Evolutionary conservation across 306 rosid genomes (phyloP).

Genomic region (Quercus cerris): DNA sequence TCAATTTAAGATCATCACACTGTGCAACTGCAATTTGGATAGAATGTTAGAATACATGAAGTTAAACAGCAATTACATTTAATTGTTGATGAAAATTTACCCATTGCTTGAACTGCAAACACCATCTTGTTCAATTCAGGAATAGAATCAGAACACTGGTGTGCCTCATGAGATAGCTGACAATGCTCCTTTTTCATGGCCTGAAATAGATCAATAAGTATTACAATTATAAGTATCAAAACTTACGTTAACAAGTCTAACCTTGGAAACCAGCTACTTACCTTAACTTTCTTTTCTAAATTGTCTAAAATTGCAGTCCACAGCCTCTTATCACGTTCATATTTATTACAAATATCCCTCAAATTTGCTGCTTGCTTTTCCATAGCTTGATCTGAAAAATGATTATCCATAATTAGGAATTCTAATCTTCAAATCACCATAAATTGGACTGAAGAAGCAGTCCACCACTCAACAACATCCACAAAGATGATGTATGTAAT

Average conservation of each 20-base stretch:
- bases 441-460: not conserved
- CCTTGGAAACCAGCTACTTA: not conserved
- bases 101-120: conserved; percentile 26
- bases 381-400: conserved; percentile 13
- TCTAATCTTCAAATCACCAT: not conserved
- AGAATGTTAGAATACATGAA: not conserved
- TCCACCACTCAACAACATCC: not conserved
- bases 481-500: not conserved
- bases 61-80: not conserved
- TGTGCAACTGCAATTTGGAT: conserved; percentile 11
- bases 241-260: not conserved
- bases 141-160: conserved; percentile 13
- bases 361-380: conserved; percentile 11
- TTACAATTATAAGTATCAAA: conserved; percentile 1
- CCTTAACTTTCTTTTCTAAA: conserved; percentile 13
- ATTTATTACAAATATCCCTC: not conserved
- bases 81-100: conserved; percentile 5
- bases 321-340: conserved; percentile 15
- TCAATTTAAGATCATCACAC: conserved; percentile 18
- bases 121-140: conserved; percentile 27
- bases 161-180: conserved; percentile 11
- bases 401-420: not conserved
- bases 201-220: conserved; percentile 12
- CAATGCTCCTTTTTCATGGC: conserved; percentile 17
- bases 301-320: conserved; percentile 11